These are phyloP conservation scores for Hymenoscyphus linearis DNA, from an alignment of 2,329 filamentous ascomycete species.

Conservation along the genomic window DNA sequence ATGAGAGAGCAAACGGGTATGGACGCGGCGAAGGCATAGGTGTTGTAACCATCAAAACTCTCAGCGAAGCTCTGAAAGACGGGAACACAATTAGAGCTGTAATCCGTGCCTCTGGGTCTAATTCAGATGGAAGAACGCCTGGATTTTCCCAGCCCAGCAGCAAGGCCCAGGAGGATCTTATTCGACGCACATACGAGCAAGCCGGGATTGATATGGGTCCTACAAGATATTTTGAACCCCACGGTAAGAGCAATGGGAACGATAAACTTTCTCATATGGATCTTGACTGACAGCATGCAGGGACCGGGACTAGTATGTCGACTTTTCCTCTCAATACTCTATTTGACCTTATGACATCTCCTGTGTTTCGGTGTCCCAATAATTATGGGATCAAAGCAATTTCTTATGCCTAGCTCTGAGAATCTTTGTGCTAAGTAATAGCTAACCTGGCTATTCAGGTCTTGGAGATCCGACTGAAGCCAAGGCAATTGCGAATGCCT, in stretches of 20 bases:
- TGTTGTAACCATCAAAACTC: neutral
- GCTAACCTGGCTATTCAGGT: too few species aligned
- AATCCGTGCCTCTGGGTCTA: neutral
- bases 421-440: too few species aligned
- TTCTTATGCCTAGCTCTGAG: too few species aligned
- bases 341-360: too few species aligned
- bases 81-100: neutral
- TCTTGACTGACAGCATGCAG: too few species aligned
- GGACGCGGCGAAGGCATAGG: constrained; percentile 40
- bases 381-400: too few species aligned
- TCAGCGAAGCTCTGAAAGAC: neutral
- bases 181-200: constrained; percentile 8
- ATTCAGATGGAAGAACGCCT: constrained; percentile 33
- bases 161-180: constrained; percentile 34
- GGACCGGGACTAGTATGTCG: too few species aligned
- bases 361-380: too few species aligned
- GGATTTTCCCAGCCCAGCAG: constrained; percentile 48
- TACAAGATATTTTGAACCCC: constrained; percentile 9
- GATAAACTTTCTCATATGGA: too few species aligned
- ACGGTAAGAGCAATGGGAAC: constrained; percentile 12
- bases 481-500: neutral
- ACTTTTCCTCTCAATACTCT: too few species aligned
- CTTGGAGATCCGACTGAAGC: constrained; percentile 13
- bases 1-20: constrained; percentile 56
- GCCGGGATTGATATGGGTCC: constrained; percentile 7